Percentiles rank a stretch among this genome's conserved stretches.
phyloP scores from a whole-genome alignment of 2,329 filamentous ascomycete species.

The Neonectria sp. region DNA sequence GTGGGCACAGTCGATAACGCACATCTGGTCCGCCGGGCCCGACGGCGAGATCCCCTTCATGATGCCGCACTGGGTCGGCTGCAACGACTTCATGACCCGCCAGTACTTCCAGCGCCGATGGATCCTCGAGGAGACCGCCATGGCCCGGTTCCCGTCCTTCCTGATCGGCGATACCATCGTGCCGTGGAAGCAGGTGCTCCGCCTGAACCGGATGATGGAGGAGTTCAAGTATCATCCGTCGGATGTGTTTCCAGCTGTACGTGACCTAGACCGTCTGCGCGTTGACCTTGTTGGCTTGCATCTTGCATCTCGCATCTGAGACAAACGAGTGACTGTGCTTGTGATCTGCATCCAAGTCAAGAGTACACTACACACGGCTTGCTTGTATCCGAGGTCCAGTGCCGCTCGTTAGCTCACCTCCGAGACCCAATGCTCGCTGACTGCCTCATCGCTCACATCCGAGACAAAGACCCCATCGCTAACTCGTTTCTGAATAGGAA shows the following conservation, averaged over 20 bases:
- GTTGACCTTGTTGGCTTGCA: background rate
- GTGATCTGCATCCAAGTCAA: background rate
- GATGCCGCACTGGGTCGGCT: constrained; percentile 42
- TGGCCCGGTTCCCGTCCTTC: constrained; percentile 50
- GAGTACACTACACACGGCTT: background rate
- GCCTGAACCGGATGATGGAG: constrained; percentile 53
- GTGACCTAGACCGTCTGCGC: background rate
- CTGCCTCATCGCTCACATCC: background rate
- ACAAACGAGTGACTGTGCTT: background rate
- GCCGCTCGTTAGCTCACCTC: background rate
- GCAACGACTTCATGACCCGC: constrained; percentile 49
- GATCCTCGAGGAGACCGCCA: constrained; percentile 55
- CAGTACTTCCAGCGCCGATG: constrained; percentile 54
- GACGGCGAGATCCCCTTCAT: constrained; percentile 43
- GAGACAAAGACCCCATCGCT: background rate
- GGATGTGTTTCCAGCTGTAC: constrained; percentile 46
- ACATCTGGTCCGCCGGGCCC: constrained; percentile 40
- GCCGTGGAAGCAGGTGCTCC: constrained; percentile 54
- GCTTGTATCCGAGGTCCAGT: background rate
- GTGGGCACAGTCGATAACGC: constrained; percentile 49
- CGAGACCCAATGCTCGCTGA: too few relatives aligned
- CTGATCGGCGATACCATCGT: constrained; percentile 55
- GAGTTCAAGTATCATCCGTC: constrained; percentile 54
- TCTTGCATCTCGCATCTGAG: background rate
- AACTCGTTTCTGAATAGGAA: background rate